Evolutionary conservation across 176 grass and related monocot species (phyloP), one percentile per base, ranked within the genome.

Genomic region (Oryza glaberrima): DNA sequence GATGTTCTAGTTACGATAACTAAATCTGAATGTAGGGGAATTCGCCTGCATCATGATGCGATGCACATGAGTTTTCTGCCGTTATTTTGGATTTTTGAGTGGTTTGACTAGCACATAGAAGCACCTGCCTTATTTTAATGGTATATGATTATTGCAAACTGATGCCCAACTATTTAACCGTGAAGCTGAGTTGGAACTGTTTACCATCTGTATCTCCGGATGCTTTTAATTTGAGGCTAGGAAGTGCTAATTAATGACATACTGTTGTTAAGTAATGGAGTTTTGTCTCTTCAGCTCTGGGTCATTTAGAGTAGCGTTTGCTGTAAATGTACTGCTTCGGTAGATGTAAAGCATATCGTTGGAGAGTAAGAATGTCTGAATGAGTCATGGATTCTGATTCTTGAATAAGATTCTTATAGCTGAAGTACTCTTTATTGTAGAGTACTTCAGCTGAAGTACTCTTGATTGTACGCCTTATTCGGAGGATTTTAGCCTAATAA

Each of bases 91-190:
- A 65, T 44, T 76, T 82, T 34, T 3, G 54, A 71, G 36, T 43
- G 30, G 54, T 63, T 81, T 81, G 65, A 81, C 88, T 52, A 23
- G 67, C 65, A 10, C 20, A 63, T 23, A 23, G n/a, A 22, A 23
- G 0, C 58, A 4, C 58, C 58, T 23, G 6, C 6, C 52, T 67
- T 66, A 12, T 49, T 79, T 28, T 61, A 10, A 38, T 63, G 47
- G 36, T 9, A 16, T 70, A 16, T 70, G 67, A 78, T 77, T 86
- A 13, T 9, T 64, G 15, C 67, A 30, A 45, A 19, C 10, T 35
- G 75, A 48, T 71, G 68, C 47, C 47, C 47, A 74, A 10, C 41
- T 83, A 47, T 78, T 78, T 64, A 77, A 65, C 72, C 15, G 66
- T 82, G 56, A 66, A 47, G 79, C 26, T 67, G 67, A 4, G 54